Evolutionary conservation across 805 yeast species (phyloP).

Genomic region (Wickerhamiella alocasiicola): DNA sequence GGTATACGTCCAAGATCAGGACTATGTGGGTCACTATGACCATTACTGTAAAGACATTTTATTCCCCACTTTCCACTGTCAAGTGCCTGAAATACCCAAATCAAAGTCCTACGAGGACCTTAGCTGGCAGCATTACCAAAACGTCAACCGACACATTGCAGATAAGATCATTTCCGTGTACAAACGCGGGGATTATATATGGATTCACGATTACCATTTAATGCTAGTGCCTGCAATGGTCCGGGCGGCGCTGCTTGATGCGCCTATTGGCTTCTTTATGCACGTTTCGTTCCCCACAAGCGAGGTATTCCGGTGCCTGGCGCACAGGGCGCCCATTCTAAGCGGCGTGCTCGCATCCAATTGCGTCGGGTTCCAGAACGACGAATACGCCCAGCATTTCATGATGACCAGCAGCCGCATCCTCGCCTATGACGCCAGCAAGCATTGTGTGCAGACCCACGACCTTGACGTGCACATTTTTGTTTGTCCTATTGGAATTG

Average conservation of each 20-base stretch:
- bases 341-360: conserved; percentile 84
- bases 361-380: conserved; percentile 77
- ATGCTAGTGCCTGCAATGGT: conserved; percentile 90
- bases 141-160: conserved; percentile 79
- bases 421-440: conserved; percentile 70
- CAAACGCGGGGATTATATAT: conserved; percentile 73
- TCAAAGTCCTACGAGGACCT: conserved; percentile 92
- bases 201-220: conserved; percentile 97
- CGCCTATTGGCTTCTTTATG: conserved; percentile 80
- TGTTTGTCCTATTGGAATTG: conserved; percentile 32
- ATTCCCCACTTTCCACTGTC: conserved; percentile 93
- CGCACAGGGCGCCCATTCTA: conserved; percentile 66
- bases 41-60: conserved; percentile 87
- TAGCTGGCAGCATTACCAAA: conserved; percentile 96
- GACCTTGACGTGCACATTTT: conserved; percentile 28
- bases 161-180: conserved; percentile 54
- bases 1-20: conserved; percentile 61
- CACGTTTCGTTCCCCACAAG: conserved; percentile 93
- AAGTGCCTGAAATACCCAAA: conserved; percentile 88
- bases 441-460: conserved; percentile 70
- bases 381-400: conserved; percentile 88
- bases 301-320: conserved; percentile 88
- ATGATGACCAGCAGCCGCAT: conserved; percentile 79
- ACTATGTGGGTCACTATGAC: conserved; percentile 81
- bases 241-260: conserved; percentile 60